Percentiles rank a stretch among this genome's conserved stretches.
These are phyloP conservation scores for Pichia sp. DNA, from an alignment of 1,139 yeast species.

Conservation along the genomic window DNA sequence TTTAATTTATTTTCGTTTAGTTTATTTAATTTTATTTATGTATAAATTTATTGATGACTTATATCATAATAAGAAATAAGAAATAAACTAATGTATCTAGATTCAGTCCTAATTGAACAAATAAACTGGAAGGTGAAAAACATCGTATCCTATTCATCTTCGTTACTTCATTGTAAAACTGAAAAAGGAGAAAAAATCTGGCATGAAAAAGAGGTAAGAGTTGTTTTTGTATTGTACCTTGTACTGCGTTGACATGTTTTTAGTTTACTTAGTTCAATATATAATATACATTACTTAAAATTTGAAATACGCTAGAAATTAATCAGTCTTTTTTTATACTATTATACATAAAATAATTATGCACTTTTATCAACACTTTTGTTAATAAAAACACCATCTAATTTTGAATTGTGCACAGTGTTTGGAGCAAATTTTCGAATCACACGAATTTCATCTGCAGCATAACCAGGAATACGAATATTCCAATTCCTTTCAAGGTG, in stretches of 20 bases:
- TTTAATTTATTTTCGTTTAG: too few species aligned
- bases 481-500: conserved; percentile 96
- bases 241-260: not conserved
- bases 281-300: too few species aligned
- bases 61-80: too few species aligned
- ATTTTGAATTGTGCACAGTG: conserved; percentile 60
- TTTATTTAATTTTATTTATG: too few species aligned
- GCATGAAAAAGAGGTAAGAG: not conserved
- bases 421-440: conserved; percentile 80
- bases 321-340: too few species aligned
- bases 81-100: conserved; percentile 22
- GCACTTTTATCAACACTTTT: conserved; percentile 29
- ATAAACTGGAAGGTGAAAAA: conserved; percentile 16
- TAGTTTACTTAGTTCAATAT: not conserved
- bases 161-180: too few species aligned
- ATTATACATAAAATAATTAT: too few species aligned
- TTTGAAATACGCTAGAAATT: too few species aligned
- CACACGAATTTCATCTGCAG: conserved; percentile 83
- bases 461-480: conserved; percentile 87
- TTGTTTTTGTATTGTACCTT: not conserved
- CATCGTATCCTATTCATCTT: not conserved
- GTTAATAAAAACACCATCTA: conserved; percentile 51
- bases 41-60: too few species aligned
- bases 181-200: not conserved
- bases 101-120: conserved; percentile 14